A percentile compares a stretch with the other conserved stretches of the same genome.
These are phyloP conservation scores for Phialophora macrospora DNA, from an alignment of 2,329 filamentous ascomycete species.

Conservation along the genomic window DNA sequence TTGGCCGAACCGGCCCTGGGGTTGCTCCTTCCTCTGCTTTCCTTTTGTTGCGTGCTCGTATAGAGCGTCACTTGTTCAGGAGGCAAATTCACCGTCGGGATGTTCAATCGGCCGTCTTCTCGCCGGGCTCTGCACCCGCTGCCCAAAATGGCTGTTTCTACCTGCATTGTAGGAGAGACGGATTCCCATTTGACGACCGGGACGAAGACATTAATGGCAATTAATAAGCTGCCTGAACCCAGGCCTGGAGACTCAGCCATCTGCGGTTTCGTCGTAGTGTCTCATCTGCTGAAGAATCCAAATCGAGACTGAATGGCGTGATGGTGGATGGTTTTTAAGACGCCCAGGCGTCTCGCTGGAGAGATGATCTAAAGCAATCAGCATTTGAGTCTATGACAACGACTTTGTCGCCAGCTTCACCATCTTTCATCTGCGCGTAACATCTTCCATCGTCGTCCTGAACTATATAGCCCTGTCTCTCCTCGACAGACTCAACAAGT, in stretches of 20 bases:
- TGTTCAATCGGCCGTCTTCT: neutral
- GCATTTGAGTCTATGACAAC: neutral
- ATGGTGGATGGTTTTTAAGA: neutral
- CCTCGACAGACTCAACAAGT: neutral
- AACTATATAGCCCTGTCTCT: neutral
- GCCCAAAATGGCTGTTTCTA: neutral
- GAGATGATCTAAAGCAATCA: neutral
- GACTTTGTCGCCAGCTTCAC: too few species aligned
- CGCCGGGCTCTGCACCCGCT: neutral
- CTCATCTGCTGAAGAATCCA: neutral
- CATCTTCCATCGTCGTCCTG: neutral
- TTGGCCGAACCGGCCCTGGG: neutral
- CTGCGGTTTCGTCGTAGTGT: neutral
- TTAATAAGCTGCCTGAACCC: neutral
- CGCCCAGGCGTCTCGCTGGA: neutral
- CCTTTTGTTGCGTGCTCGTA: too few species aligned
- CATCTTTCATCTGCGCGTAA: too few species aligned
- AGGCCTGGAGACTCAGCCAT: neutral
- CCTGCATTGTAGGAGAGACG: too few species aligned
- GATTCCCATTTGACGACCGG: neutral
- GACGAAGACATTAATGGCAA: neutral
- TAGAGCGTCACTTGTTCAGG: too few species aligned
- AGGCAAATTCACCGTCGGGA: too few species aligned
- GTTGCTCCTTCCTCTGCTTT: too few species aligned
- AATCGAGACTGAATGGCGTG: neutral